Conservation (phyloP, 78 protist species). For the Anaeramoeba ignava region DNA sequence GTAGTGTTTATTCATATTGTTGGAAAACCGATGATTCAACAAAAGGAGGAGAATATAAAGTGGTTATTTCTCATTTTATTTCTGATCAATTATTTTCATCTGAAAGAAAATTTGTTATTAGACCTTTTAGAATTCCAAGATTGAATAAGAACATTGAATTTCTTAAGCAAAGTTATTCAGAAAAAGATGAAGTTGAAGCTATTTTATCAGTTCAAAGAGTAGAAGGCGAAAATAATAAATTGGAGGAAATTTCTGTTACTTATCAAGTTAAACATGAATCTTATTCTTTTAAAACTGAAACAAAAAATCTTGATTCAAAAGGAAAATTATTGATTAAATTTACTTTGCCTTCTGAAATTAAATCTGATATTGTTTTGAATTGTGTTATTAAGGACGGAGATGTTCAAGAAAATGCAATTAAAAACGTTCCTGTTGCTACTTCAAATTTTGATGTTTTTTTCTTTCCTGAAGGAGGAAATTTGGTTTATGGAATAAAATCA, state of each 20-base stretch:
- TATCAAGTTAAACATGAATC: neutral
- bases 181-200: neutral
- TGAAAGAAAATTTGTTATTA: neutral
- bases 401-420: neutral
- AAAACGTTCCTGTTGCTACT: neutral
- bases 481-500: neutral
- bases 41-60: conserved; percentile 1
- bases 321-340: neutral
- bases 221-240: neutral
- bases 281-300: neutral
- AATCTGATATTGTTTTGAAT: neutral
- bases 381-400: neutral
- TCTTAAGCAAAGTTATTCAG: neutral
- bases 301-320: neutral
- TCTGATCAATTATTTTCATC: neutral
- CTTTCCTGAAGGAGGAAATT: neutral
- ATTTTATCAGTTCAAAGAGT: neutral
- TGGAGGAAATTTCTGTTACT: neutral
- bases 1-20: too few species aligned
- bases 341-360: neutral
- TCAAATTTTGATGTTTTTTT: neutral
- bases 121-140: neutral
- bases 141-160: neutral
- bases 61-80: neutral
- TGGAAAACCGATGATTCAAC: neutral